Percentiles rank a stretch among this genome's conserved stretches.
Evolutionary conservation across 176 grass and related monocot genomes (phyloP).

Genomic region (Oryza brachyantha): DNA sequence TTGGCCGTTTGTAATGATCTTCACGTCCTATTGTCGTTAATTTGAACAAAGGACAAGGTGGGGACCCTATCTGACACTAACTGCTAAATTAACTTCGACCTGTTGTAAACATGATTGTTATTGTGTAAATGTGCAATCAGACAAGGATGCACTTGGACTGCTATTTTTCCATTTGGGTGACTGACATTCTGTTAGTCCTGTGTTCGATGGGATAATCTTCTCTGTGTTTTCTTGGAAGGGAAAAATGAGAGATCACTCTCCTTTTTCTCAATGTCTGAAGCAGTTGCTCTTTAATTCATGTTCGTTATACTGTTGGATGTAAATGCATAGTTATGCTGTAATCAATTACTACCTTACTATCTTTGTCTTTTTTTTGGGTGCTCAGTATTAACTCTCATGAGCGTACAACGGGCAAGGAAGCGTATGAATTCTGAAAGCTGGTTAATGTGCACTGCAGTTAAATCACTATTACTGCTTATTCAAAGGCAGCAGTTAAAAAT

Average conservation of each 20-base stretch:
- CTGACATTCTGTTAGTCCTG: neutral
- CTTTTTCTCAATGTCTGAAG: conserved; percentile 6
- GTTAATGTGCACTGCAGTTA: neutral
- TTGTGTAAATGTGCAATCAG: neutral
- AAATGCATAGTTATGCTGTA: conserved; percentile 26
- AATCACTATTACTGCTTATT: conserved; percentile 2
- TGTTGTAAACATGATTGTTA: neutral
- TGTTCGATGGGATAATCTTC: neutral
- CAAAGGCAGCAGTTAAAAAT: neutral
- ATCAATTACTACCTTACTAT: neutral
- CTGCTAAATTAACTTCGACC: neutral
- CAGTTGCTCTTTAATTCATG: conserved; percentile 8
- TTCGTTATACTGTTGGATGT: neutral
- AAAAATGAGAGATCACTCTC: neutral
- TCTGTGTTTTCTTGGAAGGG: neutral
- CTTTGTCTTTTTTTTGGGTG: neutral
- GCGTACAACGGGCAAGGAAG: neutral
- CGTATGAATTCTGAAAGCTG: too few species aligned
- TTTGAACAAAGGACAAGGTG: neutral
- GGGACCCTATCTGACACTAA: neutral
- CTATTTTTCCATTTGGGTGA: neutral
- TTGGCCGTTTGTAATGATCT: neutral
- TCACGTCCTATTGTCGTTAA: neutral
- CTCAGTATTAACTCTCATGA: neutral
- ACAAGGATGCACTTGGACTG: neutral